phyloP scores from a whole-genome alignment of 345 rosid species.

The Microcos paniculata region DNA sequence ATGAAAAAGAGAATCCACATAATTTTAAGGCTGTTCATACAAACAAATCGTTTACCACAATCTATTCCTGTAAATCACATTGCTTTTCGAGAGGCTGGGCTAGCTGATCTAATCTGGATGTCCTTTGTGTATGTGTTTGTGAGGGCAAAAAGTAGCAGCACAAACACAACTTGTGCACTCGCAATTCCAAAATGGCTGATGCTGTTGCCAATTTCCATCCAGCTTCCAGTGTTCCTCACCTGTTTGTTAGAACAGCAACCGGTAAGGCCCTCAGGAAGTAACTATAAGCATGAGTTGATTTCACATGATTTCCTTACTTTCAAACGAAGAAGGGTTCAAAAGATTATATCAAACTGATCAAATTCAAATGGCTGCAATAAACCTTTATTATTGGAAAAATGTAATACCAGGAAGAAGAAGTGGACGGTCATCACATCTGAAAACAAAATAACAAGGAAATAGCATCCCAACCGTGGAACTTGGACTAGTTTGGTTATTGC shows the following conservation, averaged over 20 bases:
- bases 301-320: background rate
- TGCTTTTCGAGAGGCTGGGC: slow-evolving; percentile 51
- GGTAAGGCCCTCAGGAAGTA: background rate
- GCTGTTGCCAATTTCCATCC: slow-evolving; percentile 99
- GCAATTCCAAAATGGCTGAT: slow-evolving; percentile 92
- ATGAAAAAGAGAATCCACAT: background rate
- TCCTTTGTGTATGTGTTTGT: slow-evolving; percentile 78
- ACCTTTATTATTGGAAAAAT: background rate
- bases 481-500: slow-evolving; percentile 74
- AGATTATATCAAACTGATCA: background rate
- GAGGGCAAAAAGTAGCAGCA: slow-evolving; percentile 80
- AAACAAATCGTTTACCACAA: background rate
- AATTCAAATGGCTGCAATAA: background rate
- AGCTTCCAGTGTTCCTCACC: slow-evolving; percentile 90
- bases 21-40: background rate
- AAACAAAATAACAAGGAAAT: slow-evolving; percentile 87
- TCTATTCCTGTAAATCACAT: slow-evolving; percentile 27
- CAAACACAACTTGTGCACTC: slow-evolving; percentile 98
- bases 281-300: background rate
- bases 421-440: slow-evolving; percentile 96
- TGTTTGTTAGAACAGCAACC: slow-evolving; percentile 24
- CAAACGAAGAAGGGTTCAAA: background rate
- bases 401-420: slow-evolving; percentile 91
- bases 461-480: slow-evolving; percentile 86
- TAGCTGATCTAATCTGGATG: slow-evolving; percentile 49